phyloP scores from a whole-genome alignment of 306 rosid genomes.

The Hippophae rhamnoides region DNA sequence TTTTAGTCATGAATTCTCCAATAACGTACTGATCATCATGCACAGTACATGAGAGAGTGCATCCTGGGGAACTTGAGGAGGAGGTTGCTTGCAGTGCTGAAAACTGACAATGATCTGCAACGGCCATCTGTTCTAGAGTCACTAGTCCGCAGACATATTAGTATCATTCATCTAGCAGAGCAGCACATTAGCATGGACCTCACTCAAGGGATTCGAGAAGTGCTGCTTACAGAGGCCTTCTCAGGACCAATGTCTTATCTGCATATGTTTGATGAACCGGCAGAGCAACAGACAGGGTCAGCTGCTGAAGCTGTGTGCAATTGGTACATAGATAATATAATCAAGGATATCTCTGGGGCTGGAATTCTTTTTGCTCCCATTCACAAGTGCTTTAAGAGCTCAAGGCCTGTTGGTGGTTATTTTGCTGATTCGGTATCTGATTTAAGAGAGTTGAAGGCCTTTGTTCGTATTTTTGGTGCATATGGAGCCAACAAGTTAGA shows the following conservation, averaged over 20 bases:
- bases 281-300: slow-evolving; percentile 80
- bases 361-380: slow-evolving; percentile 87
- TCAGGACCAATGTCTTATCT: slow-evolving; percentile 94
- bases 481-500: slow-evolving; percentile 92
- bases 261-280: slow-evolving; percentile 81
- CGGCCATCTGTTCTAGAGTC: slow-evolving; percentile 89
- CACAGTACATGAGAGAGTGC: slow-evolving; percentile 99
- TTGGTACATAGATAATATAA: slow-evolving; percentile 93
- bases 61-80: slow-evolving; percentile 95
- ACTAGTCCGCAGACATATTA: slow-evolving; percentile 66
- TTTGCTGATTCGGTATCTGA: slow-evolving; percentile 98
- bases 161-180: slow-evolving; percentile 91
- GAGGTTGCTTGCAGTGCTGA: slow-evolving; percentile 81
- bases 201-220: slow-evolving; percentile 91
- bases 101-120: slow-evolving; percentile 92
- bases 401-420: slow-evolving; percentile 98
- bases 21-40: slow-evolving; percentile 22
- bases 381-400: slow-evolving; percentile 92
- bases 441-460: slow-evolving; percentile 73
- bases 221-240: slow-evolving; percentile 75
- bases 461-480: slow-evolving; percentile 85
- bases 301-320: slow-evolving; percentile 85
- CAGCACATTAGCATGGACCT: slow-evolving; percentile 99
- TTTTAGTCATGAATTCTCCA: too few relatives aligned
- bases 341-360: slow-evolving; percentile 86